Percentiles rank a stretch among this genome's conserved stretches.
phyloP scores from a whole-genome alignment of 371 early-diverging fungal species.

The Choanephora cucurbitarum region DNA sequence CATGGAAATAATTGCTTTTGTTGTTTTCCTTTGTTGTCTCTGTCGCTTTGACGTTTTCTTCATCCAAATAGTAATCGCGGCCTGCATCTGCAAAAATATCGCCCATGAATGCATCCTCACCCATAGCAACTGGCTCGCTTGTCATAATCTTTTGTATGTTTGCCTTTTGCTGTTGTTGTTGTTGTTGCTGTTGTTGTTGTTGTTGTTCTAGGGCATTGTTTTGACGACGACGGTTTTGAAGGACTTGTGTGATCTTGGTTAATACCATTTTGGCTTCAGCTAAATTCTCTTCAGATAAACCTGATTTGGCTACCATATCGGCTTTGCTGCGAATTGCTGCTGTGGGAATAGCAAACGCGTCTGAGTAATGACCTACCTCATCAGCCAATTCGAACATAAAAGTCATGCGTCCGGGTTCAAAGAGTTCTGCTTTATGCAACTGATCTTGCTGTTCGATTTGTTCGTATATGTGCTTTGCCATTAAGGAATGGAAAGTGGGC shows the following conservation, averaged over 20 bases:
- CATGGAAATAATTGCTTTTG: conserved; percentile 30
- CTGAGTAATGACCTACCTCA: conserved; percentile 53
- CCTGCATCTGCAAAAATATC: conserved; percentile 93
- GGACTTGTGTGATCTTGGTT: conserved; percentile 71
- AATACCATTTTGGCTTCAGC: conserved; percentile 69
- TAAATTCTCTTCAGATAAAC: conserved; percentile 37
- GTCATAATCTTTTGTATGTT: conserved; percentile 19
- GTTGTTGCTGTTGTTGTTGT: too few species aligned
- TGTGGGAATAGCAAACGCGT: conserved; percentile 72
- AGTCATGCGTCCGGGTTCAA: conserved; percentile 79
- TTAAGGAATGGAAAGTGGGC: conserved; percentile 23
- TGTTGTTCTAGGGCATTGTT: conserved; percentile 29
- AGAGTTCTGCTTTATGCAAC: conserved; percentile 62
- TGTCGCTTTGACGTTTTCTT: conserved; percentile 15
- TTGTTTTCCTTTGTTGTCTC: conserved; percentile 16
- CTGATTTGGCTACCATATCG: conserved; percentile 45
- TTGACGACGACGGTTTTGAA: conserved; percentile 33
- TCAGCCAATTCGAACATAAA: conserved; percentile 72
- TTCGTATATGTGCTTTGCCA: conserved; percentile 41
- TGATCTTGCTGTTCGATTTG: conserved; percentile 33
- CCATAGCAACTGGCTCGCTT: conserved; percentile 19
- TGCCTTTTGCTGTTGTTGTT: conserved; percentile 39
- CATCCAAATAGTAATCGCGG: conserved; percentile 70
- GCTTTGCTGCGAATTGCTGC: conserved; percentile 76
- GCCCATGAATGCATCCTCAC: conserved; percentile 30